Evolutionary conservation across 495 filamentous ascomycete species (phyloP).

Genomic region (Opeltia flavorubescens): DNA sequence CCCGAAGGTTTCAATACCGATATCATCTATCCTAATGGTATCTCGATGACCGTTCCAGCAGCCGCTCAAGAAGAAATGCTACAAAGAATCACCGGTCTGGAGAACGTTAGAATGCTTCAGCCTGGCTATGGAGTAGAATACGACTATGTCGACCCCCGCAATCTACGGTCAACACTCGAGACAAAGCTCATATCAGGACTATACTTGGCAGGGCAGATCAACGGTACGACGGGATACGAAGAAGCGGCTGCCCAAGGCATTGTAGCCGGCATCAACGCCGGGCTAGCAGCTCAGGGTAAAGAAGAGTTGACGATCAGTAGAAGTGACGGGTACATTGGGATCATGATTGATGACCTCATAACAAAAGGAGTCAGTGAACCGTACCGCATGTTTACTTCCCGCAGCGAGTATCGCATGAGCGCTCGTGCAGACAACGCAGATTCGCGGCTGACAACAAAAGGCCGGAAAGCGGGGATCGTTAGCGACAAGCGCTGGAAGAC

Average conservation of each 20-base stretch:
- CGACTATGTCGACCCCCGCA: conserved; percentile 92
- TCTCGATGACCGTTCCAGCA: conserved; percentile 89
- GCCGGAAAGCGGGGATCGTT: conserved; percentile 64
- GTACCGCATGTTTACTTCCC: conserved; percentile 96
- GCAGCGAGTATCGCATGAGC: conserved; percentile 88
- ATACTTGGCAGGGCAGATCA: conserved; percentile 93
- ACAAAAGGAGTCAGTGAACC: conserved; percentile 96
- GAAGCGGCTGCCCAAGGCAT: conserved; percentile 92
- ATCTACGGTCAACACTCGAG: conserved; percentile 72
- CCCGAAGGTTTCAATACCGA: conserved; percentile 89
- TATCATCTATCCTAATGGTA: conserved; percentile 90
- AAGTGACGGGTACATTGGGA: conserved; percentile 87
- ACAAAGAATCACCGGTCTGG: conserved; percentile 70
- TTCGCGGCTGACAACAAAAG: conserved; percentile 65
- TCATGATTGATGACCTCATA: conserved; percentile 98
- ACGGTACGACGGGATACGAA: conserved; percentile 96
- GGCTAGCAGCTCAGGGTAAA: conserved; percentile 55
- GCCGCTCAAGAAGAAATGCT: conserved; percentile 74
- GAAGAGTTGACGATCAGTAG: conserved; percentile 54
- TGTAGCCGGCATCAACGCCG: conserved; percentile 86
- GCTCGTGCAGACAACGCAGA: conserved; percentile 91
- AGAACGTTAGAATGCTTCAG: conserved; percentile 86
- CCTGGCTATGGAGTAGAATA: conserved; percentile 97
- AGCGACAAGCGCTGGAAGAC: conserved; percentile 60
- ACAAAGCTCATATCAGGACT: conserved; percentile 84